Conservation (phyloP, 805 yeast genomes). For the Kurtzmaniella fragi region DNA sequence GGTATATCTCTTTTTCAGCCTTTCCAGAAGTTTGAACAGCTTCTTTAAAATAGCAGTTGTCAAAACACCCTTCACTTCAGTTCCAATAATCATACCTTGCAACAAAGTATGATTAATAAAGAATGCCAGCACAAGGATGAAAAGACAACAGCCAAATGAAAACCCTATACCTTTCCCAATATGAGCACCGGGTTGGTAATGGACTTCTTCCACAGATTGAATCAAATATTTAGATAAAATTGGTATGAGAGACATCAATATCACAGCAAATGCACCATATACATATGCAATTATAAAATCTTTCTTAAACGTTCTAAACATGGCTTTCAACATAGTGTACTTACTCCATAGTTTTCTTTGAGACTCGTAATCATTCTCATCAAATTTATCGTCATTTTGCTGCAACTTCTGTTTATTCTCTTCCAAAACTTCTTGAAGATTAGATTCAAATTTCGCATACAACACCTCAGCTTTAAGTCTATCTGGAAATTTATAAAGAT, state of each 20-base stretch:
- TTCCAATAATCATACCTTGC: slow-evolving; percentile 58
- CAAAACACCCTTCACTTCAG: slow-evolving; percentile 62
- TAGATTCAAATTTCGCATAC: slow-evolving; percentile 4
- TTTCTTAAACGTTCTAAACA: background rate
- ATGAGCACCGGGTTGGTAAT: slow-evolving; percentile 11
- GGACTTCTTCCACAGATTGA: slow-evolving; percentile 26
- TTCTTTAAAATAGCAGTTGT: slow-evolving; percentile 69
- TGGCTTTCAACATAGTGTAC: slow-evolving; percentile 1
- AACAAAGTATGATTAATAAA: slow-evolving; percentile 61
- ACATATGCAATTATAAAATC: background rate
- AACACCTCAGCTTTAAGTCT: slow-evolving; percentile 15
- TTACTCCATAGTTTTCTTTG: slow-evolving; percentile 1
- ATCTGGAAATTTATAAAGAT: slow-evolving; percentile 34
- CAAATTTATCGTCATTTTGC: too few relatives aligned
- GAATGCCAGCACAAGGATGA: slow-evolving; percentile 26
- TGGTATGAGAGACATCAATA: slow-evolving; percentile 14
- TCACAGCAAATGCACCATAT: background rate
- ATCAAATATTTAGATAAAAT: slow-evolving; percentile 34
- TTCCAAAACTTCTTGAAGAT: too few relatives aligned
- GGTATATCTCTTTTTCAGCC: slow-evolving; percentile 56
- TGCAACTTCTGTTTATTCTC: too few relatives aligned
- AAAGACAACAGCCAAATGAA: slow-evolving; percentile 30
- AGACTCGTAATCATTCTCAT: background rate
- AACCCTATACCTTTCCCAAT: slow-evolving; percentile 38
- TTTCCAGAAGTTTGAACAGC: slow-evolving; percentile 55